Percentiles rank a stretch among this genome's conserved stretches.
Evolutionary conservation across 768 basidiomycete genomes (phyloP).

Genomic region (Tulasnella sp.): DNA sequence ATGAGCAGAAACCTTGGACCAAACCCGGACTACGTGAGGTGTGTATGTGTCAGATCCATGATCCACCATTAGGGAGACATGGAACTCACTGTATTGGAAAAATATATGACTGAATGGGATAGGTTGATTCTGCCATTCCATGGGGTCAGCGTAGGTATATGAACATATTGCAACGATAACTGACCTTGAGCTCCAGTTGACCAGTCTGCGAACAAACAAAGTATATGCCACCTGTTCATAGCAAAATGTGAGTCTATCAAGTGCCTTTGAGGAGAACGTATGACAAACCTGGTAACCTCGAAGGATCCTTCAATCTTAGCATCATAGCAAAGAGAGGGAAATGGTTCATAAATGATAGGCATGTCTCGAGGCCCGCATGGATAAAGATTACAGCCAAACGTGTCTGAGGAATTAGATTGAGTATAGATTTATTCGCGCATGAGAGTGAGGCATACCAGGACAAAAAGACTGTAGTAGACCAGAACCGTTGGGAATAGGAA

Average conservation of each 20-base stretch:
- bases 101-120: constrained; percentile 22
- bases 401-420: constrained; percentile 28
- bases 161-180: neutral
- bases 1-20: constrained; percentile 22
- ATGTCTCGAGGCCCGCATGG: constrained; percentile 49
- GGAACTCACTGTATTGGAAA: constrained; percentile 22
- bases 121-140: constrained; percentile 17
- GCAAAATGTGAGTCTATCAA: neutral
- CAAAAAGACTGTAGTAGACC: constrained; percentile 77
- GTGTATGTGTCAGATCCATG: neutral
- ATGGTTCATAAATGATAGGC: constrained; percentile 72
- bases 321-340: constrained; percentile 86
- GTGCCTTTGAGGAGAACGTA: neutral
- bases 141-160: neutral
- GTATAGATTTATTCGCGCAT: neutral
- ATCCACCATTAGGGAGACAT: neutral
- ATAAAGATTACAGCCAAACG: constrained; percentile 42
- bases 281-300: constrained; percentile 58
- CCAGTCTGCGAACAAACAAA: constrained; percentile 8
- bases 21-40: constrained; percentile 19
- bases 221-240: constrained; percentile 8
- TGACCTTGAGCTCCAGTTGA: constrained; percentile 15
- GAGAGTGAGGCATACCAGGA: constrained; percentile 33
- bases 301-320: constrained; percentile 70
- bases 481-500: constrained; percentile 77